Evolutionary conservation across 352 stramenopile genomes (phyloP), one percentile per base, ranked within the genome.

Genomic region (Pythium apleroticum): DNA sequence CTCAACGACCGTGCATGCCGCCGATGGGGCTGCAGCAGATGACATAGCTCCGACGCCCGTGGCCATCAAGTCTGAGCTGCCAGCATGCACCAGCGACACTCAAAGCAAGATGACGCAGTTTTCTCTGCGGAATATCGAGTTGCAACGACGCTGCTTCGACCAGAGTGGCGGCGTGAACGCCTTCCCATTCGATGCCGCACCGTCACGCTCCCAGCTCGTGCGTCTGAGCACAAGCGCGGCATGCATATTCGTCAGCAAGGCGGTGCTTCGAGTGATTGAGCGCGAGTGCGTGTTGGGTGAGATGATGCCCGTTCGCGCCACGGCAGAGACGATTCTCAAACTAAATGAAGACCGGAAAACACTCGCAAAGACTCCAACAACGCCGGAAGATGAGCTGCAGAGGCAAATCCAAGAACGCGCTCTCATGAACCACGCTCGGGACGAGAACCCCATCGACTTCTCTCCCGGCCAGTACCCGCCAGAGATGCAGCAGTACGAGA

Each of bases 401-500:
- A 24, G 49, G 20, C 49, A 57, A 20, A 64, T 65, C 45, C 27
- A 49, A 14, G 25, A 56, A 15, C 54, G 55, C 19, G 55, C 55
- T 5, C 3, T 24, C 0, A 61, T 65, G 55, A 69, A 69, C 28
- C 25, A 19, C 8, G 39, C 39, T 12, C 63, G 63, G 10, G 55
- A 69, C 50, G 25, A 53, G 1, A 37, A 68, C 20, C 53, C 62
- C 2, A 63, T 68, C 31, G 17, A 5, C 0, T 68, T 68, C 12
- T 59, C 54, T 0, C 14, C 22, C 1, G 41, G 19, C 22, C 17
- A 58, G 31, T 59, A 63, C 11, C 22, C 55, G 0, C 7, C 14
- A 8, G 56, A 65, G 20, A 60, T 64, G 63, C 46, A 60, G 22
- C 48, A 65, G 49, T 65, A 63, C 49, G 63, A 69, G 31, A 52